Evolutionary conservation across 768 basidiomycete species (phyloP).

Genomic region (Amanita subjunquillea): DNA sequence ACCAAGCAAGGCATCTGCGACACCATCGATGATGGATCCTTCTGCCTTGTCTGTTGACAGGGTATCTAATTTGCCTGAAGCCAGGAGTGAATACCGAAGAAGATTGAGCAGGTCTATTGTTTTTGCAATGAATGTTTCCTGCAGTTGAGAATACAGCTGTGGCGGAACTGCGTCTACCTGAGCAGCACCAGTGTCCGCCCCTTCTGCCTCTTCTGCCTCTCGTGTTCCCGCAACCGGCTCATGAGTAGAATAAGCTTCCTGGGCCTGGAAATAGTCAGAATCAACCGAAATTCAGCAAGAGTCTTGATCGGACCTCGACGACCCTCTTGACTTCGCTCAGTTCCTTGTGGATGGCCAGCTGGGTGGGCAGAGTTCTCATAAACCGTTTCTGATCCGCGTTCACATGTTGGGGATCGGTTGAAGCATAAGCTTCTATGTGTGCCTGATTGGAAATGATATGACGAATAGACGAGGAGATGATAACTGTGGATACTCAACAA

Average conservation of each 20-base stretch:
- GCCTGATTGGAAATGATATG: constrained; percentile 31
- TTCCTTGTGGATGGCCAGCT: constrained; percentile 77
- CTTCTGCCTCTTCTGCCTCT: constrained; percentile 47
- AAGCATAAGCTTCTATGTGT: constrained; percentile 62
- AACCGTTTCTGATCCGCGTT: constrained; percentile 82
- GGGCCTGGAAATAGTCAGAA: constrained; percentile 26
- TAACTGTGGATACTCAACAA: constrained; percentile 36
- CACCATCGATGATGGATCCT: constrained; percentile 40
- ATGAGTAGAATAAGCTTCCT: constrained; percentile 53
- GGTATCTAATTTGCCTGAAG: constrained; percentile 30
- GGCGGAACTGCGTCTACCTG: constrained; percentile 33
- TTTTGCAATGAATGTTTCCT: constrained; percentile 36
- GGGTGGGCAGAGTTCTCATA: constrained; percentile 58
- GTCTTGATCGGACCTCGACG: constrained; percentile 51
- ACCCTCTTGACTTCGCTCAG: constrained; percentile 76
- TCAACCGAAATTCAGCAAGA: not conserved
- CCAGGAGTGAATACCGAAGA: constrained; percentile 40
- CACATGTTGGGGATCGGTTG: constrained; percentile 58
- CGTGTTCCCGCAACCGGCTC: constrained; percentile 43
- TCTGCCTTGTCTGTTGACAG: constrained; percentile 42
- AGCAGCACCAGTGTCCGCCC: constrained; percentile 42
- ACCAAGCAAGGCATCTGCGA: constrained; percentile 43
- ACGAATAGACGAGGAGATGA: not conserved
- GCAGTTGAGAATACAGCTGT: not conserved
- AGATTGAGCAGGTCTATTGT: constrained; percentile 47